Conservation (phyloP, 306 rosid species). For the Trifolium subterraneum region DNA sequence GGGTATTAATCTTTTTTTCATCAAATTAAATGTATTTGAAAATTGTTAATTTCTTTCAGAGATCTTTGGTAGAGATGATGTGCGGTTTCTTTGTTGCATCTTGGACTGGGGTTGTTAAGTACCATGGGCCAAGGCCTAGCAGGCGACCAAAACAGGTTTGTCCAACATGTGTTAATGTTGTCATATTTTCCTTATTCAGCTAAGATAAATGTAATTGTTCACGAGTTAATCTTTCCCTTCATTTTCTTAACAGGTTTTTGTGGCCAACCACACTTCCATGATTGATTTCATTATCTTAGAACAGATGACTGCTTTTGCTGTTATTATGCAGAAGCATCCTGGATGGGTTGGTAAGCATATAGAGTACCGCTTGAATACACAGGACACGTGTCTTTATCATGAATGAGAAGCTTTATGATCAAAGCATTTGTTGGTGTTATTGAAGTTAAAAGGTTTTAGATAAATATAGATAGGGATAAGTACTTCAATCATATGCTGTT, state of each 20-base stretch:
- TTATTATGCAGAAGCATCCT: conserved; percentile 97
- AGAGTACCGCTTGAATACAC: conserved; percentile 4
- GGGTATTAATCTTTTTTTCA: conserved; percentile 24
- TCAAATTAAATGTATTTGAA: conserved; percentile 12
- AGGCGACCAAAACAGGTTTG: conserved; percentile 85
- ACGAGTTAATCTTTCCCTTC: conserved; percentile 32
- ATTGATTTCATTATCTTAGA: conserved; percentile 94
- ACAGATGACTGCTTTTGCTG: conserved; percentile 99
- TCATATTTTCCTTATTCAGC: conserved; percentile 18
- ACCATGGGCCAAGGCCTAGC: conserved; percentile 97
- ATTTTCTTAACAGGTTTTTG: conserved; percentile 76
- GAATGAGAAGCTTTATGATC: conserved; percentile 16
- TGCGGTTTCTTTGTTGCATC: conserved; percentile 99
- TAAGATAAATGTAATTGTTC: conserved; percentile 27
- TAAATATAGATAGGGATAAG: background rate
- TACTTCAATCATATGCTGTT: background rate
- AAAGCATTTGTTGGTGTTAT: background rate
- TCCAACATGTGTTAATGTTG: conserved; percentile 19
- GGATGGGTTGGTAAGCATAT: conserved; percentile 97
- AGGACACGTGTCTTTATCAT: background rate
- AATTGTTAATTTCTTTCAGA: conserved; percentile 55
- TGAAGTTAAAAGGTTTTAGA: background rate
- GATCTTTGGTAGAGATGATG: conserved; percentile 90
- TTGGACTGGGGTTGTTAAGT: conserved; percentile 98
- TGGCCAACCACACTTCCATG: conserved; percentile 97